phyloP scores from a whole-genome alignment of 1,284 basidiomycete species.

The Grifola frondosa region DNA sequence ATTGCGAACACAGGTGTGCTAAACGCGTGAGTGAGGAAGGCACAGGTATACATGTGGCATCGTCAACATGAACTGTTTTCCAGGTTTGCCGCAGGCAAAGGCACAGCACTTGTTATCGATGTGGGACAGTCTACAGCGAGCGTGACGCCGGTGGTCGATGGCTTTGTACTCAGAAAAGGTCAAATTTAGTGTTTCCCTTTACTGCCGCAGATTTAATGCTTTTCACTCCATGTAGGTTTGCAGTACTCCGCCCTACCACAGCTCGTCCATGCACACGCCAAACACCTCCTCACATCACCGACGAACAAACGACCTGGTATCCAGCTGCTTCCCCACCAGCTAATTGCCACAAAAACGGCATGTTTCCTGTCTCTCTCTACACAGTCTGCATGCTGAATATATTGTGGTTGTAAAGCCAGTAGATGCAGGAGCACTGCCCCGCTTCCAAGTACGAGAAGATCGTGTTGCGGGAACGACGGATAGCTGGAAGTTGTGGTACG shows the following conservation, averaged over 20 bases:
- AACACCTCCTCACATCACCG: conserved; percentile 55
- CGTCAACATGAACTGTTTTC: no score
- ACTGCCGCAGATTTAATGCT: neutral
- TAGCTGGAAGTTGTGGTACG: conserved; percentile 83
- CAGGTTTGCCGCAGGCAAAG: conserved; percentile 95
- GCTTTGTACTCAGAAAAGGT: conserved; percentile 97
- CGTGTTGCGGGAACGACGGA: conserved; percentile 72
- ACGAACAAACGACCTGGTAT: conserved; percentile 53
- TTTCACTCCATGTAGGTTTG: conserved; percentile 48
- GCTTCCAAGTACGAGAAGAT: conserved; percentile 73
- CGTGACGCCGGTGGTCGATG: conserved; percentile 95
- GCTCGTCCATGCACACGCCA: conserved; percentile 74
- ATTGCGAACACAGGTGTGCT: conserved; percentile 96
- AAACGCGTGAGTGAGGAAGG: conserved; percentile 85
- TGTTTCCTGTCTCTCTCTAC: neutral
- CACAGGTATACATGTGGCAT: no score
- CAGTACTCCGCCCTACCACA: conserved; percentile 71
- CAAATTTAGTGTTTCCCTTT: neutral
- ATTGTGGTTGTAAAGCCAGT: conserved; percentile 49
- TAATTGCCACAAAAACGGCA: conserved; percentile 80
- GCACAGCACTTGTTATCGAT: conserved; percentile 93
- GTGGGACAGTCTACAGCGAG: conserved; percentile 88
- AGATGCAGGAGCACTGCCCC: conserved; percentile 57
- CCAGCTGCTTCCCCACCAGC: conserved; percentile 79
- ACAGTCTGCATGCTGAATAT: neutral